phyloP scores from a whole-genome alignment of 345 rosid genomes.

The Salix purpurea region DNA sequence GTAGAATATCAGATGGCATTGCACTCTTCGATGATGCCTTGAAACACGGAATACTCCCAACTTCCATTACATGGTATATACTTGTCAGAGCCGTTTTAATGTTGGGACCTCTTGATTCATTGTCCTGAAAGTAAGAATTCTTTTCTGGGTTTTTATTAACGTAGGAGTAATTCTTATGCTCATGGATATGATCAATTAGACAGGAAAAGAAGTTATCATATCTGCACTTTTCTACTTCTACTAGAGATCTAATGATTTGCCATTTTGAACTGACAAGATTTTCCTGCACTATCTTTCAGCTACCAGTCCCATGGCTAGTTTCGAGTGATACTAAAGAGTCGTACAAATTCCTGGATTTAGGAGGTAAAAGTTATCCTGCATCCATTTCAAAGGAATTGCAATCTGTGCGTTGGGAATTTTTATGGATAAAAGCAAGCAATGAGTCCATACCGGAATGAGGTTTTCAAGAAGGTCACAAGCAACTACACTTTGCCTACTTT shows the following conservation, averaged over 20 bases:
- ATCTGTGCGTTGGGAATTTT: neutral
- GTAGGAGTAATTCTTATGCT: neutral
- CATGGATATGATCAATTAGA: neutral
- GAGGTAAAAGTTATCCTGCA: neutral
- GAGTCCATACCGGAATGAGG: neutral
- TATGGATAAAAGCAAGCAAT: neutral
- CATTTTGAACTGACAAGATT: neutral
- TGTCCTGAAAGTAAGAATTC: neutral
- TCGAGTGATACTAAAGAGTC: conserved; percentile 4
- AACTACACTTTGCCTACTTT: neutral
- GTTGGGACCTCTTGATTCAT: conserved; percentile 6
- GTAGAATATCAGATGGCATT: conserved; percentile 54
- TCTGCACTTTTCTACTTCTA: neutral
- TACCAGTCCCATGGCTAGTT: neutral
- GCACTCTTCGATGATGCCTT: conserved; percentile 63
- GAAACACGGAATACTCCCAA: conserved; percentile 54
- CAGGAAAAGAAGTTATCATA: neutral
- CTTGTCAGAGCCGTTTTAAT: conserved; percentile 65
- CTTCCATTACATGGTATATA: conserved; percentile 69
- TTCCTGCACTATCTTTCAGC: neutral
- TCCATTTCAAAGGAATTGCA: neutral
- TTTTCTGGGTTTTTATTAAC: neutral
- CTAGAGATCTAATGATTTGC: neutral
- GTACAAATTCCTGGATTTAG: conserved; percentile 1
- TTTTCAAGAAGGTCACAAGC: neutral